Base-by-base conservation (phyloP, 495 filamentous ascomycete species). In the Daldinia concentrica region DNA sequence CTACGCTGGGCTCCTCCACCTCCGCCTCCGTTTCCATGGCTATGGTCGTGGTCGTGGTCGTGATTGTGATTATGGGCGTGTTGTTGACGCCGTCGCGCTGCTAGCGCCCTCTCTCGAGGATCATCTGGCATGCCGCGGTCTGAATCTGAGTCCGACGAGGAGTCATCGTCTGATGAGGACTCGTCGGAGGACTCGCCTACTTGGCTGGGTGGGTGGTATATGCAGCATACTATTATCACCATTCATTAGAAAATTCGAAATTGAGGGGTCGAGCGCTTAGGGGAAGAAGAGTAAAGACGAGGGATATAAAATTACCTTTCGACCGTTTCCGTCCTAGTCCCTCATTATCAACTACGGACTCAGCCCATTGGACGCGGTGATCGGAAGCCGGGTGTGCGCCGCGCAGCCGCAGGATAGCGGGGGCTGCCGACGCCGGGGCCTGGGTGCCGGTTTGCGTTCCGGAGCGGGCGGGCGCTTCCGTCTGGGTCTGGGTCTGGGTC, bases 271-370 rank as follows among this genome's bases (percentile, higher is more conserved):
- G 17, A 8, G 1, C 0, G 41, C 17, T 8, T 11, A 45, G 17
- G 1, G 41, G n/a, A 36, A 36, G 12, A 36, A 36, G 12, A 36
- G n/a, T 41, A 27, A 34, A 55, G 29, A 4, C 24, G 12, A 41
- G 17, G 22, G 48, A 66, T 65, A 59, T n/a, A 30, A 37, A 8
- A 74, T 43, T 76, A 94, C 94, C 93, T 90, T 99, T 99, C 0
- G 91, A 95, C 48, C 87, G 92, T 82, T 98, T 99, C 80, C 90
- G 91, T 5, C 94, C 93, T 79, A 98, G 86, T 4, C 94, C 94
- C 79, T 99, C 95, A 74, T 99, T 99, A 81, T 99, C 94, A 6
- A 99, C 82, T 6, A 98, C 95, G 78, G 94, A 92, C 72, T 93
- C 92, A 8, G 92, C 93, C 95, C 95, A 99, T 81, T 90, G 86